Conservation (phyloP, 2,329 filamentous ascomycete species). For the Hymenoscyphus repandus region DNA sequence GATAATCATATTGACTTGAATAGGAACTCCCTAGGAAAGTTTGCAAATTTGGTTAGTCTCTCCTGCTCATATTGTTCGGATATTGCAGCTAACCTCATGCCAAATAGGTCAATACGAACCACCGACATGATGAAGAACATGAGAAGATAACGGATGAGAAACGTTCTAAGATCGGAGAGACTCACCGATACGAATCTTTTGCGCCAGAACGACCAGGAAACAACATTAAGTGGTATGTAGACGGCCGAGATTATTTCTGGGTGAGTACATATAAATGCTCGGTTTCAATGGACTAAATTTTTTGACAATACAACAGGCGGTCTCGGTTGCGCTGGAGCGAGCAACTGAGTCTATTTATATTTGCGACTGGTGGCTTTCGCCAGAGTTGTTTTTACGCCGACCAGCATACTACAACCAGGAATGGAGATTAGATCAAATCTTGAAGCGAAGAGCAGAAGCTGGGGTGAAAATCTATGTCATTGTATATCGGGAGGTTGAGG, state of each 20-base stretch:
- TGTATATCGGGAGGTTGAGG: slow-evolving; percentile 72
- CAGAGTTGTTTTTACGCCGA: slow-evolving; percentile 77
- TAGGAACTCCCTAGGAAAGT: slow-evolving; percentile 56
- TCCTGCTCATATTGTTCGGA: background rate
- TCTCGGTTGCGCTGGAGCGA: slow-evolving; percentile 81
- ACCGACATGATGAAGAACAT: slow-evolving; percentile 91
- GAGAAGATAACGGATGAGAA: slow-evolving; percentile 81
- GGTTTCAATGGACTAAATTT: background rate
- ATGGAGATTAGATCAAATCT: slow-evolving; percentile 77
- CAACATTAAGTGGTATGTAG: slow-evolving; percentile 93
- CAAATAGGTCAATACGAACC: slow-evolving; percentile 68
- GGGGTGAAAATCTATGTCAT: slow-evolving; percentile 93
- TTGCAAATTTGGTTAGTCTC: slow-evolving; percentile 52
- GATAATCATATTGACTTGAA: slow-evolving; percentile 1
- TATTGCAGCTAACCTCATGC: background rate
- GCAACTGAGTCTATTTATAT: slow-evolving; percentile 95
- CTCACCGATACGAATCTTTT: slow-evolving; percentile 83
- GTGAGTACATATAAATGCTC: slow-evolving; percentile 30
- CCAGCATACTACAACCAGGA: slow-evolving; percentile 79
- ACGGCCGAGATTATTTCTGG: slow-evolving; percentile 93
- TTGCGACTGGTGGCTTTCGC: slow-evolving; percentile 94
- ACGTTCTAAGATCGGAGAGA: slow-evolving; percentile 63
- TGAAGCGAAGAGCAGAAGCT: slow-evolving; percentile 84
- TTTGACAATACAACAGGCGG: slow-evolving; percentile 44
- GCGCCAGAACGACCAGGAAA: slow-evolving; percentile 84